These are phyloP conservation scores for Phytophthora boehmeriae DNA, from an alignment of 352 stramenopile species.

Conservation along the genomic window DNA sequence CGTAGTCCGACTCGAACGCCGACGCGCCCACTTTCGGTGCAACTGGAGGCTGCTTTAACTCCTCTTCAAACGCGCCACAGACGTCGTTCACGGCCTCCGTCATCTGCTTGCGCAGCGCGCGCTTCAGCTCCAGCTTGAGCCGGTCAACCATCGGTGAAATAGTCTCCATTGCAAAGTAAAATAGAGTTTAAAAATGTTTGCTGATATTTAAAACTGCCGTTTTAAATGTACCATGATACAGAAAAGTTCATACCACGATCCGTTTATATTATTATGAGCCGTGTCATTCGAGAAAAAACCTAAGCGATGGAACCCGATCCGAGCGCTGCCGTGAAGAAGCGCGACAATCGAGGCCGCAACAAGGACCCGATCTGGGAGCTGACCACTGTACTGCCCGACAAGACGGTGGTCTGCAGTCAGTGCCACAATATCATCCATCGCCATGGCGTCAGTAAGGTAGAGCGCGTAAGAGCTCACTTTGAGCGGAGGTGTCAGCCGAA, in stretches of 20 bases:
- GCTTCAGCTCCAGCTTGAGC: slow-evolving; percentile 35
- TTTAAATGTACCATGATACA: no score
- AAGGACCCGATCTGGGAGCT: slow-evolving; percentile 53
- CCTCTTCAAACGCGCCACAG: slow-evolving; percentile 35
- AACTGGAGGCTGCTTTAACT: slow-evolving; percentile 2
- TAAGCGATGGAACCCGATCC: no score
- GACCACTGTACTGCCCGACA: slow-evolving; percentile 50
- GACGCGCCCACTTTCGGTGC: slow-evolving; percentile 4
- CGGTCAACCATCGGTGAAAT: not conserved
- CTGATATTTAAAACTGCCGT: no score
- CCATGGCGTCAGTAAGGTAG: slow-evolving; percentile 71
- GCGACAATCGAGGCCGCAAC: slow-evolving; percentile 44
- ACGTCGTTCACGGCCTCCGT: slow-evolving; percentile 46
- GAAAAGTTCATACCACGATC: no score
- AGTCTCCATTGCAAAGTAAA: no score
- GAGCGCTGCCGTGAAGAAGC: slow-evolving; percentile 28
- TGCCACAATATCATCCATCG: slow-evolving; percentile 68
- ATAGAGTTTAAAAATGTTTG: no score
- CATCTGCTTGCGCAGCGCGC: slow-evolving; percentile 38
- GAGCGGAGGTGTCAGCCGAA: slow-evolving; percentile 55
- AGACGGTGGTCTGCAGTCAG: slow-evolving; percentile 57
- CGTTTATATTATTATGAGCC: no score
- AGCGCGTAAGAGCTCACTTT: slow-evolving; percentile 75
- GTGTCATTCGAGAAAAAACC: no score
- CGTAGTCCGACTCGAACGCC: slow-evolving; percentile 54